Percentiles rank a stretch among this genome's conserved stretches.
Evolutionary conservation across 1,284 basidiomycete species (phyloP).

Genomic region (Thecaphora frezii): DNA sequence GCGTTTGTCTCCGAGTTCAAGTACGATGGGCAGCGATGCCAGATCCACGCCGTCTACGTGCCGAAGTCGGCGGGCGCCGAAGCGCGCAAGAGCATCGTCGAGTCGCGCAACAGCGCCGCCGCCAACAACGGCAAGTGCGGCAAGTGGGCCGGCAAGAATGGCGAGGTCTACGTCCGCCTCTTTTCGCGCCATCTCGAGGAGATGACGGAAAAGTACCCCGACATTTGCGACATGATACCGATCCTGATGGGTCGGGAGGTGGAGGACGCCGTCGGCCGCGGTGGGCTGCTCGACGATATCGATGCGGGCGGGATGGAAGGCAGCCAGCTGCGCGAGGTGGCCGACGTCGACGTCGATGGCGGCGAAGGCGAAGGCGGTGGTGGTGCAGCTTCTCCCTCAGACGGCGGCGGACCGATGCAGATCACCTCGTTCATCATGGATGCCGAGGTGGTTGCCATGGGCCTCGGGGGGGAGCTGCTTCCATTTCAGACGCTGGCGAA

Average conservation of each 20-base stretch:
- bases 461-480: conserved; percentile 42
- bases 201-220: conserved; percentile 88
- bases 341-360: neutral
- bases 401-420: no score
- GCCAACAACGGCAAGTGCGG: conserved; percentile 21
- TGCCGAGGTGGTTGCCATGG: conserved; percentile 67
- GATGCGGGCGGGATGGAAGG: neutral
- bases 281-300: neutral
- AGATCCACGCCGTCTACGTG: conserved; percentile 69
- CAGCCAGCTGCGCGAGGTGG: neutral
- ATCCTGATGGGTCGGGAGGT: conserved; percentile 37
- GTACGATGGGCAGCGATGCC: conserved; percentile 83
- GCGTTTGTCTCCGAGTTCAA: conserved; percentile 67
- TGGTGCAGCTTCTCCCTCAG: no score
- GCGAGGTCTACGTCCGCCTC: conserved; percentile 66
- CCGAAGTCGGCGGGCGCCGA: conserved; percentile 24
- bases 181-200: conserved; percentile 89
- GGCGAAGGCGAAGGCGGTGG: neutral
- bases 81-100: conserved; percentile 22
- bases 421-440: conserved; percentile 75
- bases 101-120: conserved; percentile 5
- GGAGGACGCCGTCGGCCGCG: conserved; percentile 7
- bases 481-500: conserved; percentile 51
- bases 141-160: conserved; percentile 47
- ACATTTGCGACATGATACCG: conserved; percentile 67